These are phyloP conservation scores for Penicillium polonicum DNA, from an alignment of 2,329 filamentous ascomycete genomes.

Conservation along the genomic window DNA sequence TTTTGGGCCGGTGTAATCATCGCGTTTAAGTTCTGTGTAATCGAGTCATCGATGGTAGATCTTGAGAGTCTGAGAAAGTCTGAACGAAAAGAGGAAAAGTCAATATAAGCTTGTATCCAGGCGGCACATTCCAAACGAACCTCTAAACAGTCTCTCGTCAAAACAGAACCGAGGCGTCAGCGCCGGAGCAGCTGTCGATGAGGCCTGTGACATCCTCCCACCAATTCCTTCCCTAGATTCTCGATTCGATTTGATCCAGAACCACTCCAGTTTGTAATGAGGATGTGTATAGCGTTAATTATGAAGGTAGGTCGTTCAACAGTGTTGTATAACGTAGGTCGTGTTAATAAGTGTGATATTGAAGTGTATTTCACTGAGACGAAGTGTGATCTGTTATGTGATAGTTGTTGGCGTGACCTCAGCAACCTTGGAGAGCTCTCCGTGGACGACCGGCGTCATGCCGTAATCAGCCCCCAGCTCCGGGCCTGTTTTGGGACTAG, in stretches of 20 bases:
- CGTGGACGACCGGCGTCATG: not conserved
- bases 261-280: slow-evolving; percentile 43
- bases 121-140: slow-evolving; percentile 44
- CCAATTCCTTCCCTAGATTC: slow-evolving; percentile 21
- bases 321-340: not conserved
- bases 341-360: not conserved
- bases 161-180: slow-evolving; percentile 78
- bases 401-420: not conserved
- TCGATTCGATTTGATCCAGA: slow-evolving; percentile 35
- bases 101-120: slow-evolving; percentile 13
- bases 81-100: slow-evolving; percentile 62
- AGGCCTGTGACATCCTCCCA: slow-evolving; percentile 41
- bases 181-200: slow-evolving; percentile 47
- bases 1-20: slow-evolving; percentile 69
- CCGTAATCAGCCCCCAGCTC: not conserved
- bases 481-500: not conserved
- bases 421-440: not conserved
- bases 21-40: slow-evolving; percentile 88
- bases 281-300: not conserved
- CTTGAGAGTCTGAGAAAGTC: slow-evolving; percentile 90
- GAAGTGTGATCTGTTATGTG: not conserved
- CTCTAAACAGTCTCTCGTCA: slow-evolving; percentile 65
- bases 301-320: not conserved
- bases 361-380: not conserved
- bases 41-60: slow-evolving; percentile 84